Evolutionary conservation across 148 eudicot genomes (phyloP).

Genomic region (Vaccinium vitisidaea): DNA sequence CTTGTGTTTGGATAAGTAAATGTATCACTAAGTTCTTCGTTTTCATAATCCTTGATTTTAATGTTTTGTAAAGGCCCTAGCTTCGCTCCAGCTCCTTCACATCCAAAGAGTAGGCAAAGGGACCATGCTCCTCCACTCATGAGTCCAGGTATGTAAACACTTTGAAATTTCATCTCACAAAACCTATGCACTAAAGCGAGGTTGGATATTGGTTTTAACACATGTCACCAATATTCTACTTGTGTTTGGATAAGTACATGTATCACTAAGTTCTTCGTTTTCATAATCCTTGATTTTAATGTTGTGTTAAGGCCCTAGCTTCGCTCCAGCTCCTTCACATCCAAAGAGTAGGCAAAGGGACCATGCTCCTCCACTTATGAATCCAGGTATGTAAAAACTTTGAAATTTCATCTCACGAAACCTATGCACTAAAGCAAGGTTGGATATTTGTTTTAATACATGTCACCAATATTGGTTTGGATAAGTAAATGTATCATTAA

Average conservation of each 20-base stretch:
- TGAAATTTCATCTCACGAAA: not conserved
- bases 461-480: not conserved
- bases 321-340: slow-evolving; percentile 14
- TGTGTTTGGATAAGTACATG: not conserved
- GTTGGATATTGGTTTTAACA: slow-evolving; percentile 10
- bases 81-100: slow-evolving; percentile 8
- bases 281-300: not conserved
- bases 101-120: slow-evolving; percentile 17
- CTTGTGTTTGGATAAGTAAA: not conserved
- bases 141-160: slow-evolving; percentile 19
- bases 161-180: not conserved
- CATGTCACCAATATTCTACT: not conserved
- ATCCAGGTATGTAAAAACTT: slow-evolving; percentile 18
- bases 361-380: slow-evolving; percentile 20
- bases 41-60: not conserved
- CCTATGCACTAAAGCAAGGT: slow-evolving; percentile 19
- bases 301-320: not conserved
- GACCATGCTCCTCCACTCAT: slow-evolving; percentile 20
- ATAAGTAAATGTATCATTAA: not conserved
- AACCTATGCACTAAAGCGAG: slow-evolving; percentile 12
- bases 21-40: not conserved
- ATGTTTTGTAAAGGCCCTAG: slow-evolving; percentile 7
- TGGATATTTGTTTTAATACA: not conserved
- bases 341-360: slow-evolving; percentile 16
- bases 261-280: not conserved